phyloP scores from a whole-genome alignment of 2,329 filamentous ascomycete genomes.

The Byssochlamys sp. region DNA sequence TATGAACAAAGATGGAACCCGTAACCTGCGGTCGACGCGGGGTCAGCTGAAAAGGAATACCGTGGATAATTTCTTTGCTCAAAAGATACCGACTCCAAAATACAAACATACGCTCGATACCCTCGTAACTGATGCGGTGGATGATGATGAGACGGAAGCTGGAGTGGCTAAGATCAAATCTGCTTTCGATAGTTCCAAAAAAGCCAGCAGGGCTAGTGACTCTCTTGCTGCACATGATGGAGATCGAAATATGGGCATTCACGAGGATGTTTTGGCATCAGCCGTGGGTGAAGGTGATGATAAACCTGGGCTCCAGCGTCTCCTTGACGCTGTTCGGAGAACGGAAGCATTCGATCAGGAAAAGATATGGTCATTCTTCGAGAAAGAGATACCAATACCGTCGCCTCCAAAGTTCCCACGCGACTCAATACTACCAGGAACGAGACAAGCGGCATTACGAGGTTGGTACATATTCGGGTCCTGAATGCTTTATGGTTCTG shows the following conservation, averaged over 20 bases:
- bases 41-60: conserved; percentile 3
- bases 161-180: conserved; percentile 34
- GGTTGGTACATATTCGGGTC: conserved; percentile 14
- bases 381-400: conserved; percentile 15
- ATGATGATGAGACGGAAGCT: conserved; percentile 51
- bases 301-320: conserved; percentile 34
- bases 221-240: conserved; percentile 1
- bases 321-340: conserved; percentile 49
- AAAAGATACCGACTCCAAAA: conserved; percentile 26
- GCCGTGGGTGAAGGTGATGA: conserved; percentile 36
- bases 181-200: conserved; percentile 16
- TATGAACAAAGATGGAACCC: conserved; percentile 4
- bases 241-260: conserved; percentile 12
- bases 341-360: conserved; percentile 50
- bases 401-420: conserved; percentile 25
- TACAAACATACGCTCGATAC: conserved; percentile 57
- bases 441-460: conserved; percentile 23
- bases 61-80: conserved; percentile 5
- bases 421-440: conserved; percentile 18
- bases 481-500: conserved; percentile 6
- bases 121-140: conserved; percentile 50
- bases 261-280: conserved; percentile 34
- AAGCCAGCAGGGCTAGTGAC: conserved; percentile 5
- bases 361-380: conserved; percentile 52
- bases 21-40: conserved; percentile 9